Conservation (phyloP, 441 rosid genomes). For the Populus hybrid region DNA sequence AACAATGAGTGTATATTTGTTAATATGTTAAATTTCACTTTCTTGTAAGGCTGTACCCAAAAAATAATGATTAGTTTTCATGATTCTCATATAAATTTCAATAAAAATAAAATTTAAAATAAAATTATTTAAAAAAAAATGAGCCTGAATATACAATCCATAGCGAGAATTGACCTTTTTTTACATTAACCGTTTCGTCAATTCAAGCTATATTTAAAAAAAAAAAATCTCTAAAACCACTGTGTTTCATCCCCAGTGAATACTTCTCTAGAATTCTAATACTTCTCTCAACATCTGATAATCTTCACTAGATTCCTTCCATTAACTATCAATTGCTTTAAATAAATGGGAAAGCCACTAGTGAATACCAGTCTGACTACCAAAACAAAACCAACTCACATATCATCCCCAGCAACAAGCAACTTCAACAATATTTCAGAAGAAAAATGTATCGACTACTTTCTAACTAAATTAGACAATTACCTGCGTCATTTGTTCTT, state of each 20-base stretch:
- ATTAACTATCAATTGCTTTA: not conserved
- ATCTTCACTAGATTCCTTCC: not conserved
- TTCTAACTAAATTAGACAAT: not conserved
- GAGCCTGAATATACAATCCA: no score
- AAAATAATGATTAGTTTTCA: no score
- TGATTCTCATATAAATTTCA: no score
- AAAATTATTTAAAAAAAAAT: no score
- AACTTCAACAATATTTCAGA: not conserved
- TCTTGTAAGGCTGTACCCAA: not conserved
- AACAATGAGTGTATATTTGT: not conserved
- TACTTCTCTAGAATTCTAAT: no score
- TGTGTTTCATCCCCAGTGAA: no score
- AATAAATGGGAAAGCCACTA: not conserved
- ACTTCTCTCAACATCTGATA: slow-evolving; percentile 4
- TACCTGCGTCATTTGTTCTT: slow-evolving; percentile 11
- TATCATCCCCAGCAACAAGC: not conserved
- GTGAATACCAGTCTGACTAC: slow-evolving; percentile 8
- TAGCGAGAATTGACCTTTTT: no score
- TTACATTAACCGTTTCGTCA: no score
- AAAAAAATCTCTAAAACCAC: no score
- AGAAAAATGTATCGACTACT: not conserved
- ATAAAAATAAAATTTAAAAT: no score
- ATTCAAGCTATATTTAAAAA: no score
- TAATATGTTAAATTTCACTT: not conserved
- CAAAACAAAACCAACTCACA: not conserved